These are phyloP conservation scores for Phytophthora constricta DNA, from an alignment of 352 stramenopile species.

Conservation along the genomic window DNA sequence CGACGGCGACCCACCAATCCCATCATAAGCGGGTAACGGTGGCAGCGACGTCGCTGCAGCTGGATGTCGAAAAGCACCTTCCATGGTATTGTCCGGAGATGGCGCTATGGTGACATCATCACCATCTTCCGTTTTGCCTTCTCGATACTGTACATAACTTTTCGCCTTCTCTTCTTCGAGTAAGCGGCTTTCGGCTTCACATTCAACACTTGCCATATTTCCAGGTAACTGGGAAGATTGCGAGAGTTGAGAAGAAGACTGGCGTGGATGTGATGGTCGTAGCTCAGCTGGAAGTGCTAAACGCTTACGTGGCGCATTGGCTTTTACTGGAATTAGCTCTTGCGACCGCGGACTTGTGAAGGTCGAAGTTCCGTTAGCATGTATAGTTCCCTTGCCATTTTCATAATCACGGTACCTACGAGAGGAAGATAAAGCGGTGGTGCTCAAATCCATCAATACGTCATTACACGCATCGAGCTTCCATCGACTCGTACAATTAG, in stretches of 20 bases:
- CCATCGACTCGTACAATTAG: constrained; percentile 64
- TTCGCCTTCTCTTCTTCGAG: background rate
- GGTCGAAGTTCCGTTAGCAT: background rate
- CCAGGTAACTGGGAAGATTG: background rate
- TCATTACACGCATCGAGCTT: constrained; percentile 36
- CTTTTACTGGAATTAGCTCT: constrained; percentile 3
- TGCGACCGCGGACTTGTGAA: constrained; percentile 3
- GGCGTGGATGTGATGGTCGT: constrained; percentile 12
- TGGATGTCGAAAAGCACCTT: constrained; percentile 16
- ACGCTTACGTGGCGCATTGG: constrained; percentile 7
- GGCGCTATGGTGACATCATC: background rate
- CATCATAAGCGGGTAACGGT: constrained; percentile 83
- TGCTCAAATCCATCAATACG: constrained; percentile 19
- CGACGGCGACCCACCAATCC: constrained; percentile 76
- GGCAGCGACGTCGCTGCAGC: constrained; percentile 42
- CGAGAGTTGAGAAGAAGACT: background rate
- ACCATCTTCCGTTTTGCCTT: constrained; percentile 6
- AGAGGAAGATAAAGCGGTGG: background rate
- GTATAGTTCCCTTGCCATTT: background rate
- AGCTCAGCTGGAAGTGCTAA: constrained; percentile 24
- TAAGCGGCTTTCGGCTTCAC: constrained; percentile 1
- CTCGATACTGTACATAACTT: background rate
- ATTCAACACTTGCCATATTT: constrained; percentile 3
- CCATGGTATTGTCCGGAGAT: constrained; percentile 3
- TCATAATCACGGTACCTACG: constrained; percentile 2